A percentile compares a stretch with the other conserved stretches of the same genome.
phyloP scores from a whole-genome alignment of 176 grass and related monocot species.

The Zizania latifolia region DNA sequence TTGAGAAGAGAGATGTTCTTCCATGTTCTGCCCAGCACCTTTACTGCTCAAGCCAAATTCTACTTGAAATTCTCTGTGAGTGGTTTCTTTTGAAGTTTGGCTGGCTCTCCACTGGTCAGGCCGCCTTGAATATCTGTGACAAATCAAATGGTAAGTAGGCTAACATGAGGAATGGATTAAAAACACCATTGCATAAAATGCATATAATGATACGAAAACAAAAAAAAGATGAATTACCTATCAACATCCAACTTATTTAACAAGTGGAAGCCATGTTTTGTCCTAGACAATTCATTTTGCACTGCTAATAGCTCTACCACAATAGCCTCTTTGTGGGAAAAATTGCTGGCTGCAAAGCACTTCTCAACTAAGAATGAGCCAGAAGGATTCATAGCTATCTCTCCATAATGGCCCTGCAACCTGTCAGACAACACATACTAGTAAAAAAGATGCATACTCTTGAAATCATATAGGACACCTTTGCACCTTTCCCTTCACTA shows the following conservation, averaged over 20 bases:
- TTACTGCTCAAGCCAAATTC: constrained; percentile 62
- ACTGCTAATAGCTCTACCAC: constrained; percentile 54
- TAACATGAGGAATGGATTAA: background rate
- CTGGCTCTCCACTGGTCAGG: constrained; percentile 76
- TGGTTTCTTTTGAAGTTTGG: constrained; percentile 77
- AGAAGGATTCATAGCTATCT: constrained; percentile 75
- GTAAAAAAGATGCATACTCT: background rate
- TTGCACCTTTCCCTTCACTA: background rate
- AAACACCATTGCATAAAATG: background rate
- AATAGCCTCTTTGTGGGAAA: constrained; percentile 78
- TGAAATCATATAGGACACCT: background rate
- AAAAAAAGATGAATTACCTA: constrained; percentile 38
- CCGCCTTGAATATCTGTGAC: constrained; percentile 66
- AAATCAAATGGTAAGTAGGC: background rate
- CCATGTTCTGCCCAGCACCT: constrained; percentile 4
- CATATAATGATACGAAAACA: background rate
- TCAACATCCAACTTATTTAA: constrained; percentile 93
- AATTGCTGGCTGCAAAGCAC: constrained; percentile 77
- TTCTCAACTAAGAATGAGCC: constrained; percentile 89
- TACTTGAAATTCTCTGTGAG: constrained; percentile 56
- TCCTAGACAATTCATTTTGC: constrained; percentile 60
- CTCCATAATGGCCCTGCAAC: constrained; percentile 66
- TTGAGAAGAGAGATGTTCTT: constrained; percentile 21
- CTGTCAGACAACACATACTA: constrained; percentile 32
- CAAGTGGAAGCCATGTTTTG: constrained; percentile 78